Evolutionary conservation across 257 asterid genomes (phyloP).

Genomic region (Przewalskia tangutica): DNA sequence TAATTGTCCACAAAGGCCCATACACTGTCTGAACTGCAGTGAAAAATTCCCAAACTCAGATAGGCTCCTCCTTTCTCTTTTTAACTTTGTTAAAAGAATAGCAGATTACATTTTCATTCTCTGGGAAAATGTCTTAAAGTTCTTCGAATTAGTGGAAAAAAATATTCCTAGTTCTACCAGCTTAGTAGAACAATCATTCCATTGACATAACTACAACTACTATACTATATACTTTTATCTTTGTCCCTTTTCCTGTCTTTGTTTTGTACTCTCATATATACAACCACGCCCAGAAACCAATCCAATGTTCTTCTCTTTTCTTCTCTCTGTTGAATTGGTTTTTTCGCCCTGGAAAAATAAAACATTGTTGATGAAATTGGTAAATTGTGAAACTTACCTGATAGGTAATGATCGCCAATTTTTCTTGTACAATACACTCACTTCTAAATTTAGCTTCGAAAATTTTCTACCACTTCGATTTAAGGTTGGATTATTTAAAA

Average conservation of each 20-base stretch:
- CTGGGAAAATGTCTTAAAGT: background rate
- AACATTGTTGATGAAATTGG: slow-evolving; percentile 5
- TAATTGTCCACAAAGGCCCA: background rate
- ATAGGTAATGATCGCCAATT: slow-evolving; percentile 21
- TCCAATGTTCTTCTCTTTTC: background rate
- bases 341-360: background rate
- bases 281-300: background rate
- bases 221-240: background rate
- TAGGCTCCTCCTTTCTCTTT: background rate
- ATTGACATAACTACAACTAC: background rate
- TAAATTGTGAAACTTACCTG: slow-evolving; percentile 10
- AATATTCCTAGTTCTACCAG: background rate
- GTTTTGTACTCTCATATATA: background rate
- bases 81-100: background rate
- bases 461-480: background rate
- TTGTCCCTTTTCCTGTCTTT: background rate
- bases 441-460: background rate
- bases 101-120: background rate
- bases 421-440: background rate
- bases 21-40: background rate
- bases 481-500: background rate
- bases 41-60: background rate
- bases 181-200: background rate
- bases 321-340: background rate
- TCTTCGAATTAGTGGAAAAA: background rate